These are phyloP conservation scores for Chlamydomonas sp. DNA, from an alignment of 139 green algal genomes.

Conservation along the genomic window DNA sequence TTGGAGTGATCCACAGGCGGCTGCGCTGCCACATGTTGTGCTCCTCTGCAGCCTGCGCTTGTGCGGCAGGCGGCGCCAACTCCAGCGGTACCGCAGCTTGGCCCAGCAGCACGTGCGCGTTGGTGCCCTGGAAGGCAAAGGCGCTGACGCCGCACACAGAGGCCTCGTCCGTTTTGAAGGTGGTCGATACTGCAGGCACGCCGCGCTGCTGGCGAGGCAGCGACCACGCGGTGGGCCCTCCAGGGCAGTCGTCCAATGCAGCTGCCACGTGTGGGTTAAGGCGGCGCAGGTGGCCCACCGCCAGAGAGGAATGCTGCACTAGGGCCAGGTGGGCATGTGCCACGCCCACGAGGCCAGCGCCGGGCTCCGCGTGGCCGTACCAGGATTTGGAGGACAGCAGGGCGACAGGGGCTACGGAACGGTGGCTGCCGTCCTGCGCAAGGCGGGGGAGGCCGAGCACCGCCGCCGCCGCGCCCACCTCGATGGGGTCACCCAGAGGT, in stretches of 20 bases:
- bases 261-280: constrained; percentile 70
- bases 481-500: constrained; percentile 87
- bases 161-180: background rate
- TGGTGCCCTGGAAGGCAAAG: constrained; percentile 88
- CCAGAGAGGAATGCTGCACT: constrained; percentile 9
- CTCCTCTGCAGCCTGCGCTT: background rate
- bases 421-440: background rate
- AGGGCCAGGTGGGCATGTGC: constrained; percentile 46
- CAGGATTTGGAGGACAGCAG: constrained; percentile 77
- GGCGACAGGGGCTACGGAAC: constrained; percentile 21
- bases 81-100: background rate
- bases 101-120: constrained; percentile 73
- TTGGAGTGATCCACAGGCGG: constrained; percentile 56
- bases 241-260: background rate
- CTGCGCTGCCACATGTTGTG: constrained; percentile 44
- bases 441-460: background rate
- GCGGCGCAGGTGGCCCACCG: constrained; percentile 65
- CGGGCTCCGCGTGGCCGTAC: constrained; percentile 81
- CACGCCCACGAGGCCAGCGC: constrained; percentile 71
- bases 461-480: constrained; percentile 66
- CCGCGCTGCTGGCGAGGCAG: background rate
- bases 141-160: constrained; percentile 67
- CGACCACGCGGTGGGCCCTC: background rate
- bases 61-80: background rate
- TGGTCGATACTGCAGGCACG: background rate